phyloP scores from a whole-genome alignment of 352 stramenopile species.

The Phytophthora cactorum region DNA sequence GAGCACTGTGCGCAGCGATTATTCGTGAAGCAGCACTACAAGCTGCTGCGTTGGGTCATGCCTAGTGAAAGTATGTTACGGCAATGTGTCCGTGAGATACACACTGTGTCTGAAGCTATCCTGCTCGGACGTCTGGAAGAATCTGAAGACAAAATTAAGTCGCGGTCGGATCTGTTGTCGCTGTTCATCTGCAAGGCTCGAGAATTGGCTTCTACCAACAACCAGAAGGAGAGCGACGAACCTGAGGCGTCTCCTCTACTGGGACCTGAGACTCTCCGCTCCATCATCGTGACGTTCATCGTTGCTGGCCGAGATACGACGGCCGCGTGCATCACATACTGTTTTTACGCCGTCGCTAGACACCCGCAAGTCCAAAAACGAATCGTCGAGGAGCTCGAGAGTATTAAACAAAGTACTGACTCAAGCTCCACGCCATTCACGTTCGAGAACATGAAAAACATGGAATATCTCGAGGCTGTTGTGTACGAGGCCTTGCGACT shows the following conservation, averaged over 20 bases:
- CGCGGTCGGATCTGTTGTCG: slow-evolving; percentile 54
- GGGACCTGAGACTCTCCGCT: slow-evolving; percentile 47
- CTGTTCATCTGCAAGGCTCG: slow-evolving; percentile 66
- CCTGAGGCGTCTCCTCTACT: slow-evolving; percentile 23
- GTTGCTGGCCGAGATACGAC: slow-evolving; percentile 90
- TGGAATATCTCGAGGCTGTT: slow-evolving; percentile 75
- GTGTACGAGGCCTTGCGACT: slow-evolving; percentile 75
- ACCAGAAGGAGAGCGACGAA: not conserved
- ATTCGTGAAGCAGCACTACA: slow-evolving; percentile 74
- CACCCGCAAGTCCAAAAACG: slow-evolving; percentile 63
- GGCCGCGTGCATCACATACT: slow-evolving; percentile 71
- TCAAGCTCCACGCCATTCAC: slow-evolving; percentile 27
- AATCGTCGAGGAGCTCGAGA: slow-evolving; percentile 58
- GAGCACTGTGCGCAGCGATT: slow-evolving; percentile 57
- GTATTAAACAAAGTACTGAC: not conserved
- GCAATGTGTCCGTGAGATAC: slow-evolving; percentile 35
- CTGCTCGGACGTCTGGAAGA: slow-evolving; percentile 49
- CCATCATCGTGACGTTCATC: slow-evolving; percentile 80
- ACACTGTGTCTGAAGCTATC: slow-evolving; percentile 51
- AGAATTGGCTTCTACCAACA: slow-evolving; percentile 29
- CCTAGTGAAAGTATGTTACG: slow-evolving; percentile 57
- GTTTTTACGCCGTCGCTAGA: slow-evolving; percentile 72
- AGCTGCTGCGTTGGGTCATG: slow-evolving; percentile 61
- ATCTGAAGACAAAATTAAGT: slow-evolving; percentile 29
- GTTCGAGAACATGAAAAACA: slow-evolving; percentile 61